Percentiles rank a stretch among this genome's conserved stretches.
phyloP scores from a whole-genome alignment of 768 basidiomycete genomes.

The Mrakia hoshinonis region DNA sequence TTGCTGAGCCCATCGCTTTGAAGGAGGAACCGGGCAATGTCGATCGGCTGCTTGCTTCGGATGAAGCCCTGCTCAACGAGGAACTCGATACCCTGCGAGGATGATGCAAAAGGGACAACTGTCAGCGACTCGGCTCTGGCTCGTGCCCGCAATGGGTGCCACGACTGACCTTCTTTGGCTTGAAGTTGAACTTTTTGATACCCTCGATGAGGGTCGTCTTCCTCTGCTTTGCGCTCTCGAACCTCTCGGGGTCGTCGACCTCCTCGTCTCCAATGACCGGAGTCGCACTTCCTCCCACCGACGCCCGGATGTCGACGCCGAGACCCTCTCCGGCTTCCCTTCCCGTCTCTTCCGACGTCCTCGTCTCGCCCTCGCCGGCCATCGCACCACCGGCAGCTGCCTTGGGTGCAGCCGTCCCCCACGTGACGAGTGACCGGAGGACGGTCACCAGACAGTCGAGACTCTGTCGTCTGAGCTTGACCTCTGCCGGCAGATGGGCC shows the following conservation, averaged over 20 bases:
- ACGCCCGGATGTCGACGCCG: background rate
- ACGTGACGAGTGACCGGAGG: conserved; percentile 77
- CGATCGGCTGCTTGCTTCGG: conserved; percentile 56
- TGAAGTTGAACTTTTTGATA: conserved; percentile 95
- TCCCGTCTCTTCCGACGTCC: conserved; percentile 8
- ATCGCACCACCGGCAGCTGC: background rate
- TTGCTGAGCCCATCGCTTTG: conserved; percentile 89
- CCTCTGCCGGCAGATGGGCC: conserved; percentile 55
- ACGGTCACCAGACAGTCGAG: conserved; percentile 88
- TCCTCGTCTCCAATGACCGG: conserved; percentile 30
- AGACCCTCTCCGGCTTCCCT: conserved; percentile 1
- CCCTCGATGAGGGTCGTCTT: conserved; percentile 92
- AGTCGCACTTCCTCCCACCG: background rate
- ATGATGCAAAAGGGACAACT: conserved; percentile 16
- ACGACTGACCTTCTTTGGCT: conserved; percentile 77
- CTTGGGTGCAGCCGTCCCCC: conserved; percentile 47
- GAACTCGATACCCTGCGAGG: conserved; percentile 70
- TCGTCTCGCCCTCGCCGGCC: conserved; percentile 8
- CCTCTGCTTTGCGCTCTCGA: conserved; percentile 91
- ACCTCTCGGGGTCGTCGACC: conserved; percentile 77
- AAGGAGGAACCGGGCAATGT: conserved; percentile 76
- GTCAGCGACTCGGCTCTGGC: conserved; percentile 3
- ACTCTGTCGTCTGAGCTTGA: conserved; percentile 77
- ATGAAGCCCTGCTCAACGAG: conserved; percentile 84
- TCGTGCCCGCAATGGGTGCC: background rate